Evolutionary conservation across 2,329 filamentous ascomycete species (phyloP), one percentile per base, ranked within the genome.

Genomic region (Blumeriella jaapii): DNA sequence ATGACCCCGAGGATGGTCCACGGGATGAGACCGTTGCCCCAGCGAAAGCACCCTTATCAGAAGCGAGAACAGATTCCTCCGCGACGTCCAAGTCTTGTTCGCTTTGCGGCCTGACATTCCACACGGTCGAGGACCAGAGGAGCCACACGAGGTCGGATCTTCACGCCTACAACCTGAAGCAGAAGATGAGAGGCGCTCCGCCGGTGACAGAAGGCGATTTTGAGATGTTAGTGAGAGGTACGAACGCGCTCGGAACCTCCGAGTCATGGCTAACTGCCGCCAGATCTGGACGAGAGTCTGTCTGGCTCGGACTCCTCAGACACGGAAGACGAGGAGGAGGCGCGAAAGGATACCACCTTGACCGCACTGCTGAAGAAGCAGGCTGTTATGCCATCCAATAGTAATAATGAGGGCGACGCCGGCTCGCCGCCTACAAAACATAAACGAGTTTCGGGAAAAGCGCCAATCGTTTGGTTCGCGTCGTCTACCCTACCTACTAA

Each of bases 131-230:
- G 41, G 89, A 96, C 42, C 89, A 96, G 55, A 74, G 84, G 42
- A 71, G 74, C 40, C 91, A 98, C 59, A 76, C 84, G 39, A 82
- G 83, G 51, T 94, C 89, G 7, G 91, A 98, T 53, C 68, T 93
- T 31, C 91, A 98, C 58, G 73, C 80, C 46, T 98, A 95, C 62
- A 98, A 98, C 56, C 62, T 96, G 42, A 96, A 94, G 60, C 82
- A 89, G 55, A 93, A 84, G 63, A 63, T 94, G 38, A 76, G 84
- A 29, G 83, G 83, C 0, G 67, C 69, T 39, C 69, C 68, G 7
- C 61, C 82, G 0, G 79, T 95, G 1, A 73, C 74, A 1, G 91
- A 98, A 54, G 58, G 55, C 6, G 86, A 94, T 20, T 98, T 98
- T 48, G 83, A 91, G 55, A 83, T 79, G 55, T 68, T 95, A 5